Base-by-base conservation (phyloP, 257 asterid species). In the Plantago ovata region DNA sequence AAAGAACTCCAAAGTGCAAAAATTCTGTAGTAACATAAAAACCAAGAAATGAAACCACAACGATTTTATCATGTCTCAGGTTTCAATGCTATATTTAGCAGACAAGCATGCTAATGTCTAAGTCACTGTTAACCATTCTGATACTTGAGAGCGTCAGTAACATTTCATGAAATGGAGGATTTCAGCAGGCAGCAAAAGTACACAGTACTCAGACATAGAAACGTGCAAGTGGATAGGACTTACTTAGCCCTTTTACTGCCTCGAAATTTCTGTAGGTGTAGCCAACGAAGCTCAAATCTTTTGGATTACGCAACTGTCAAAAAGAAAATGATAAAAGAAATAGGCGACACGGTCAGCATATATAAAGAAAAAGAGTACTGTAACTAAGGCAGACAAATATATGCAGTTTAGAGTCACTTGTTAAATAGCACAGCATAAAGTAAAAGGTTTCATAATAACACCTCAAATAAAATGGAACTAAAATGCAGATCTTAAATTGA, bases 211-310 rank as follows among this genome's bases (percentile, higher is more conserved):
- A 3, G 36, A 28, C 36, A 28, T 28, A 28, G 36, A 28, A 28
- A 28, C 7, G 7, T 3, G 36, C 36, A 28, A 28, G 36, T 28
- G n/a, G 21, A 24, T 60, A 52, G 52, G 40, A 69, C 67, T 62
- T 70, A 86, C 84, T 78, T 14, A 56, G 48, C 16, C 87, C 91
- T 74, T 84, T 81, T 53, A 89, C 71, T 52, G 89, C 90, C 70
- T 86, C 89, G 58, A 89, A 86, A 23, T 80, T 78, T 74, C 86
- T 82, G 77, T 79, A 85, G 22, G 96, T 88, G 68, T 85, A 88
- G 43, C 96, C 97, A 62, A 89, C 85, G 66, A 89, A 89, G 68
- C 82, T 77, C 75, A 84, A 71, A 67, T 86, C 92, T 47, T 78
- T 75, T 32, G 84, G 83, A 71, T 69, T 72, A 24, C 72, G 81